These are phyloP conservation scores for Ogataea trehalophila DNA, from an alignment of 805 yeast species.

Conservation along the genomic window DNA sequence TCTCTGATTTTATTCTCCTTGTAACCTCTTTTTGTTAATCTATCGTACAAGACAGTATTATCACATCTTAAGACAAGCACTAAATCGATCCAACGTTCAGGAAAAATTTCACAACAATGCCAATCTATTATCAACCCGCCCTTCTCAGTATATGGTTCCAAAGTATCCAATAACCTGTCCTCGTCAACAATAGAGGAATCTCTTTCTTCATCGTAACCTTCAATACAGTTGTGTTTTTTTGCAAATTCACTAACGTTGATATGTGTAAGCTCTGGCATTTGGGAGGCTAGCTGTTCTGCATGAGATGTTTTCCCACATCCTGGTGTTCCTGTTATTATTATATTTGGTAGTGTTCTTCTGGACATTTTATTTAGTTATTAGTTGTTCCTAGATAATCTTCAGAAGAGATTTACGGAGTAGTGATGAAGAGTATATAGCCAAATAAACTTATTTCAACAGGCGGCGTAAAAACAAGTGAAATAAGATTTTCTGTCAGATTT, in stretches of 20 bases:
- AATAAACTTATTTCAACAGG: too few species aligned
- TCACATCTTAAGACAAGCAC: constrained; percentile 85
- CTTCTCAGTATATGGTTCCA: constrained; percentile 70
- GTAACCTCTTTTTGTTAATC: constrained; percentile 74
- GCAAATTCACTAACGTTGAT: constrained; percentile 80
- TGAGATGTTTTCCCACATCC: constrained; percentile 85
- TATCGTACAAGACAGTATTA: constrained; percentile 64
- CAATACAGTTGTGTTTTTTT: constrained; percentile 67
- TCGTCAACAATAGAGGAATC: constrained; percentile 90
- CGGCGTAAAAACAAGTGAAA: too few species aligned
- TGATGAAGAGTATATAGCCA: too few species aligned
- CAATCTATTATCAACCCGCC: constrained; percentile 95
- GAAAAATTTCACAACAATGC: constrained; percentile 96
- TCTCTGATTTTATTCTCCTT: constrained; percentile 80
- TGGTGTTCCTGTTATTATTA: constrained; percentile 93
- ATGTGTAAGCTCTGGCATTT: constrained; percentile 45
- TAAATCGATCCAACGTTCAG: constrained; percentile 86
- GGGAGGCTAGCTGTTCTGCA: constrained; percentile 47
- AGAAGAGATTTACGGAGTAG: too few species aligned
- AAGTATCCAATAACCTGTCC: constrained; percentile 74
- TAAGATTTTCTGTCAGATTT: too few species aligned
- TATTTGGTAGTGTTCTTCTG: constrained; percentile 52
- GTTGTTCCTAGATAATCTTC: background rate
- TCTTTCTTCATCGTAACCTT: constrained; percentile 80
- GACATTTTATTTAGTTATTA: constrained; percentile 13